Percentiles rank a stretch among this genome's conserved stretches.
Evolutionary conservation across 2,329 filamentous ascomycete species (phyloP).

Genomic region (Beauveria scarabaeidicola): DNA sequence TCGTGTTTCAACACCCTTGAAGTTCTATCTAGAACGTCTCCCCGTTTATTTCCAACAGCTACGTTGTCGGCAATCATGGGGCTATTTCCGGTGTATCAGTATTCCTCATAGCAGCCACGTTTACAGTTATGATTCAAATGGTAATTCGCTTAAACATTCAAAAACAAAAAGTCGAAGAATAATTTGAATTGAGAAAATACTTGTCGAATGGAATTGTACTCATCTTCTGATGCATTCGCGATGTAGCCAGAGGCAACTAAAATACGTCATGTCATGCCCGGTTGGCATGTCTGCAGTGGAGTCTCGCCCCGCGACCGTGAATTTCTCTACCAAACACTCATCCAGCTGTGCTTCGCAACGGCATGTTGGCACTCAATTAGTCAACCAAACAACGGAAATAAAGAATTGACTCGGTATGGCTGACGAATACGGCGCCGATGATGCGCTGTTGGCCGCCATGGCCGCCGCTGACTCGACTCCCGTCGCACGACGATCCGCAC

Average conservation of each 20-base stretch:
- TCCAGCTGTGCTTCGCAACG: neutral
- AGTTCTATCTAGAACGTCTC: no score
- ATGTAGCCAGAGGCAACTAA: neutral
- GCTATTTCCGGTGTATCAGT: neutral
- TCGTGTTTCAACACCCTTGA: no score
- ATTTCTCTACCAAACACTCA: neutral
- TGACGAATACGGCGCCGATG: constrained; percentile 50
- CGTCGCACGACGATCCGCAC: constrained; percentile 16
- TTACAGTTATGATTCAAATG: neutral
- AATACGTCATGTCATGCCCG: neutral
- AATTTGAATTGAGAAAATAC: neutral
- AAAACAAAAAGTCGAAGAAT: no score
- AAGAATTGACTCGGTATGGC: constrained; percentile 28
- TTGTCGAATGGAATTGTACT: no score
- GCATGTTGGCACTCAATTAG: neutral
- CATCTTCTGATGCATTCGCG: no score
- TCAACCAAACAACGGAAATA: neutral
- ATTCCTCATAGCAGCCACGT: neutral
- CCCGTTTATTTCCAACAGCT: no score
- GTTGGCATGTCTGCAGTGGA: neutral
- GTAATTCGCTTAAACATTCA: no score
- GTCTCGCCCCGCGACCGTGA: constrained; percentile 1
- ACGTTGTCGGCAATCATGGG: no score
- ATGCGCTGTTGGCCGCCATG: constrained; percentile 47
- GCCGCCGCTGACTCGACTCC: constrained; percentile 36